These are phyloP conservation scores for Trypanosomatidae sp. DNA, from an alignment of 208 protist species.

Conservation along the genomic window DNA sequence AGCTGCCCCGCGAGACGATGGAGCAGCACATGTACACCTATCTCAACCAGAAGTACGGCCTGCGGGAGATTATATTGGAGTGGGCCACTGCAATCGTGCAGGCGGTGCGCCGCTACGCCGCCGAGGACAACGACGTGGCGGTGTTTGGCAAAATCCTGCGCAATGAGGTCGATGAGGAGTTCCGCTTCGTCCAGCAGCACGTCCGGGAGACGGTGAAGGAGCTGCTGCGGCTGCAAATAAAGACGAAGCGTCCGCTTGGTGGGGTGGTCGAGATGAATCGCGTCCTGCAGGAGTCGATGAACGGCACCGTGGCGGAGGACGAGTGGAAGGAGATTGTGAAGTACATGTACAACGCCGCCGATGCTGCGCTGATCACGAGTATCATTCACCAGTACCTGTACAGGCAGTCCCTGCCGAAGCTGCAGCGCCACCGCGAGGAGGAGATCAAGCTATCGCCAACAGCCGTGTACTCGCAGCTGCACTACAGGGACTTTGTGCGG, in stretches of 20 bases:
- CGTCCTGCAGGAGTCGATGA: conserved; percentile 53
- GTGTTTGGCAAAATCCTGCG: conserved; percentile 91
- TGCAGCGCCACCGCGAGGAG: conserved; percentile 20
- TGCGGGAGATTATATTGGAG: conserved; percentile 83
- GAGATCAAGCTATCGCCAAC: conserved; percentile 8
- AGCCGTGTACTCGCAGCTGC: conserved; percentile 38
- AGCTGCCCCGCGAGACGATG: conserved; percentile 91
- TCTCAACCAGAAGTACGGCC: conserved; percentile 89
- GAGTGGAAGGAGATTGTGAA: conserved; percentile 85
- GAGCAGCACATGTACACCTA: conserved; percentile 94
- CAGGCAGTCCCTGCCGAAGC: conserved; percentile 27
- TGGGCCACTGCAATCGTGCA: conserved; percentile 76
- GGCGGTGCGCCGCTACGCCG: conserved; percentile 62
- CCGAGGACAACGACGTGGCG: conserved; percentile 87
- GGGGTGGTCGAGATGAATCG: conserved; percentile 51
- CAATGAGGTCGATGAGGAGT: conserved; percentile 94
- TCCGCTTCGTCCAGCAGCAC: conserved; percentile 86
- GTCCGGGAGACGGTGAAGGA: conserved; percentile 82
- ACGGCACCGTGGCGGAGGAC: conserved; percentile 49
- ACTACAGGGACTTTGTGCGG: conserved; percentile 68
- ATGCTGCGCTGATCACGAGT: conserved; percentile 61
- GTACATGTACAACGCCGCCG: conserved; percentile 90
- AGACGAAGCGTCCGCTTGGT: conserved; percentile 45
- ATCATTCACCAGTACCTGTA: conserved; percentile 55
- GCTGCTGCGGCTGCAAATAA: conserved; percentile 72